A percentile compares a stretch with the other conserved stretches of the same genome.
phyloP scores from a whole-genome alignment of 345 rosid species.

The Lepidium sativum region DNA sequence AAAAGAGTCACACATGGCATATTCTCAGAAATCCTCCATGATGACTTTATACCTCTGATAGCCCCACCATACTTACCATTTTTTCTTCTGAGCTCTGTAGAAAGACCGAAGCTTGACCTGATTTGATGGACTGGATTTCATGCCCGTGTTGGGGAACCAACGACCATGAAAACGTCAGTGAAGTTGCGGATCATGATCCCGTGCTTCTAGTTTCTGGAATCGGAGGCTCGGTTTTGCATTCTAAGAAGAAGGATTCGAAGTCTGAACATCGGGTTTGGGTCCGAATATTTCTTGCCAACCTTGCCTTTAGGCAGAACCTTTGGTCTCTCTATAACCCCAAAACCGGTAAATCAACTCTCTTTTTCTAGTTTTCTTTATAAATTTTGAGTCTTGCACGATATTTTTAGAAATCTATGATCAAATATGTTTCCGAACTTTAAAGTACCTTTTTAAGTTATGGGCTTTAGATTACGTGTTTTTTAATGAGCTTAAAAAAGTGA shows the following conservation, averaged over 20 bases:
- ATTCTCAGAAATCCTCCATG: constrained; percentile 3
- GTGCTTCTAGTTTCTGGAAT: constrained; percentile 71
- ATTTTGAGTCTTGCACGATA: background rate
- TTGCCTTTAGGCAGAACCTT: constrained; percentile 61
- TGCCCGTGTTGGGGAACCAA: constrained; percentile 49
- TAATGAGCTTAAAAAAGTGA: background rate
- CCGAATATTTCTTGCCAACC: constrained; percentile 63
- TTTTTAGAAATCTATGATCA: background rate
- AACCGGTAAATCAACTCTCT: constrained; percentile 38
- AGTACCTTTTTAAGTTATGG: background rate
- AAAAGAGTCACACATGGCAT: constrained; percentile 23
- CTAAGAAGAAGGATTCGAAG: constrained; percentile 53
- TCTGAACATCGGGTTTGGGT: constrained; percentile 73
- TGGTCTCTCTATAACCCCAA: constrained; percentile 81
- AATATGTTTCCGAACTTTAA: background rate
- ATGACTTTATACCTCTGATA: constrained; percentile 2
- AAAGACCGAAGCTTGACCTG: constrained; percentile 11
- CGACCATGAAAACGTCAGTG: constrained; percentile 2
- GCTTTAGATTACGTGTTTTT: background rate
- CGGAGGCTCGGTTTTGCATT: constrained; percentile 69
- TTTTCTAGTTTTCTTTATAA: background rate
- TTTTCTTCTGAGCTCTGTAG: constrained; percentile 13
- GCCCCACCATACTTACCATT: background rate
- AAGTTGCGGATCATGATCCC: constrained; percentile 42
- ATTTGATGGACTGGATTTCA: constrained; percentile 17